Conservation (phyloP, 1,284 basidiomycete species). For the Cryptococcus sp. region DNA sequence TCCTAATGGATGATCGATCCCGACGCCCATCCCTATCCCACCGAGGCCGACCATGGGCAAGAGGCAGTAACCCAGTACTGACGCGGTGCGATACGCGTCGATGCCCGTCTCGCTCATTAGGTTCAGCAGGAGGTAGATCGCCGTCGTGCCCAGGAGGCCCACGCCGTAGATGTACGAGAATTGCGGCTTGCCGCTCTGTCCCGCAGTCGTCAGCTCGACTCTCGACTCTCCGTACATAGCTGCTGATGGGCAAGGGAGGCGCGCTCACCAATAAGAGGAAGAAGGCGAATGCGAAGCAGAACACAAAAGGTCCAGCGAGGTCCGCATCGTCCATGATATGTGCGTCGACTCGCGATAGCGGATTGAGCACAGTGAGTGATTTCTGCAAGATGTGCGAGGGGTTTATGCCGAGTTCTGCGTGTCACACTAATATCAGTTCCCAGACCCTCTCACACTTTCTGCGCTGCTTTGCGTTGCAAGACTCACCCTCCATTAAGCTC, state of each 20-base stretch:
- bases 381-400: slow-evolving; percentile 93
- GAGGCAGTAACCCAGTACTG: slow-evolving; percentile 95
- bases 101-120: slow-evolving; percentile 96
- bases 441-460: background rate
- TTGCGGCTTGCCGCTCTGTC: slow-evolving; percentile 93
- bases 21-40: slow-evolving; percentile 81
- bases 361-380: slow-evolving; percentile 93
- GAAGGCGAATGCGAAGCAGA: slow-evolving; percentile 87
- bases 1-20: slow-evolving; percentile 80
- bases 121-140: slow-evolving; percentile 93
- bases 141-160: slow-evolving; percentile 88
- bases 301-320: slow-evolving; percentile 92
- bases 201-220: background rate
- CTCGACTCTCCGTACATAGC: background rate
- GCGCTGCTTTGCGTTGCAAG: background rate
- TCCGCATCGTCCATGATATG: slow-evolving; percentile 99
- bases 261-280: slow-evolving; percentile 81
- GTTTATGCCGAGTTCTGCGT: slow-evolving; percentile 92
- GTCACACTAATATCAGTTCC: background rate
- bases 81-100: slow-evolving; percentile 93
- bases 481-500: slow-evolving; percentile 82
- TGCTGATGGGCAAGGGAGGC: background rate
- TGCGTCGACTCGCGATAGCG: slow-evolving; percentile 80
- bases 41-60: slow-evolving; percentile 97
- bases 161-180: slow-evolving; percentile 99